A percentile compares a stretch with the other conserved stretches of the same genome.
Evolutionary conservation across 345 rosid species (phyloP).

Genomic region (Eucalyptus regnans): DNA sequence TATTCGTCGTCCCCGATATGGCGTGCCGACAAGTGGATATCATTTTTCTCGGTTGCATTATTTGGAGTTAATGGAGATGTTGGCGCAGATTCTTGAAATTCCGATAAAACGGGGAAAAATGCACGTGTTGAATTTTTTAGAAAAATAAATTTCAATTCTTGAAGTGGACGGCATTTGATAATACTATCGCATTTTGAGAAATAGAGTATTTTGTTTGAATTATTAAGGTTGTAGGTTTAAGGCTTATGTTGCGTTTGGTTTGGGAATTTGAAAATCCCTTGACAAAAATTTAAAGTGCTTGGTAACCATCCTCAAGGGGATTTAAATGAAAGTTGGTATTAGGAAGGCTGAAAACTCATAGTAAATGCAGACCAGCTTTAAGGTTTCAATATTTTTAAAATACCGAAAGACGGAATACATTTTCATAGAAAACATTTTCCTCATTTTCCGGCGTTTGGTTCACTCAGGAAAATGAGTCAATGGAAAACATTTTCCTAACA

Average conservation of each 20-base stretch:
- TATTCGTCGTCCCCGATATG: neutral
- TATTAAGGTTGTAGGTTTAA: neutral
- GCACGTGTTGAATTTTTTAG: neutral
- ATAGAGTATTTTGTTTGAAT: neutral
- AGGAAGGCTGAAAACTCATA: no score
- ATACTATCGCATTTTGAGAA: neutral
- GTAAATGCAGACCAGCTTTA: no score
- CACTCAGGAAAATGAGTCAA: no score
- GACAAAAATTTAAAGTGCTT: no score
- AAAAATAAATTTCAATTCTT: neutral
- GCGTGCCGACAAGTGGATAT: neutral
- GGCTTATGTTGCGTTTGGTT: no score
- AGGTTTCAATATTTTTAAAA: no score
- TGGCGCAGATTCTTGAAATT: neutral
- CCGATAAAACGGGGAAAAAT: neutral
- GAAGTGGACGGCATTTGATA: neutral
- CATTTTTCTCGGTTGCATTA: neutral
- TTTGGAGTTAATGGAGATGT: neutral
- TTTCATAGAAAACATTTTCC: no score
- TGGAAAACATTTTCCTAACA: no score
- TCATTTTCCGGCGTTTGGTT: no score
- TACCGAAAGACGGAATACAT: no score
- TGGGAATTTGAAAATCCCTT: neutral
- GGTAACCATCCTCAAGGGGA: no score
- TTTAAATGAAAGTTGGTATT: no score